Conservation (phyloP, 805 yeast species). For the Cyberlindnera mycetangii region DNA sequence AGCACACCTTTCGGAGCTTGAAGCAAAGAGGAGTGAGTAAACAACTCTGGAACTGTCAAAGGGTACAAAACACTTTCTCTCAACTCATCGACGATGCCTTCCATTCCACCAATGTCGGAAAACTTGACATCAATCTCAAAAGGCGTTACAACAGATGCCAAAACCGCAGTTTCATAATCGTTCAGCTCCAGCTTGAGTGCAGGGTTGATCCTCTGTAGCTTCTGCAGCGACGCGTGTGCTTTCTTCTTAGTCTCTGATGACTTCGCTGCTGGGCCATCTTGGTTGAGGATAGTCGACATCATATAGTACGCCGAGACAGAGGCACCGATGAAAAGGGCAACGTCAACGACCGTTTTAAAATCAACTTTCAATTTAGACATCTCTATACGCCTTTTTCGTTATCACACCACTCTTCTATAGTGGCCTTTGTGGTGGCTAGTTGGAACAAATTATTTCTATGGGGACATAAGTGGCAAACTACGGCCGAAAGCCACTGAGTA, state of each 20-base stretch:
- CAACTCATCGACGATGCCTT: conserved; percentile 75
- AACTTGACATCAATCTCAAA: conserved; percentile 76
- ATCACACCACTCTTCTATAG: too few relatives aligned
- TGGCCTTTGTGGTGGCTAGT: too few relatives aligned
- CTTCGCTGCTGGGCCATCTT: conserved; percentile 43
- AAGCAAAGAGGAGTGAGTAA: conserved; percentile 66
- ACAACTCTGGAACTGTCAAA: conserved; percentile 70
- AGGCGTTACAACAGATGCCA: conserved; percentile 79
- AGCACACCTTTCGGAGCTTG: conserved; percentile 95
- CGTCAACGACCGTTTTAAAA: conserved; percentile 40
- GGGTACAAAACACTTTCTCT: conserved; percentile 89
- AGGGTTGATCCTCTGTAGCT: conserved; percentile 60
- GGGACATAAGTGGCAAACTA: too few relatives aligned
- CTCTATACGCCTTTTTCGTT: not conserved
- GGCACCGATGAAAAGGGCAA: conserved; percentile 55
- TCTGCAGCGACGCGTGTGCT: conserved; percentile 55
- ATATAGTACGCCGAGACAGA: conserved; percentile 69
- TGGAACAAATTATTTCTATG: too few relatives aligned
- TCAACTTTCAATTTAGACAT: conserved; percentile 32
- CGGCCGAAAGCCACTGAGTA: too few relatives aligned
- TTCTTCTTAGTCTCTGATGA: conserved; percentile 60
- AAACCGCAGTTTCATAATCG: conserved; percentile 72
- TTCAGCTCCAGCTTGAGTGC: conserved; percentile 50
- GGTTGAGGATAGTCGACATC: conserved; percentile 42
- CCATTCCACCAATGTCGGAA: conserved; percentile 84